A percentile compares a stretch with the other conserved stretches of the same genome.
These are phyloP conservation scores for Herpetomonas samuelpessoai DNA, from an alignment of 208 protist species.

Conservation along the genomic window DNA sequence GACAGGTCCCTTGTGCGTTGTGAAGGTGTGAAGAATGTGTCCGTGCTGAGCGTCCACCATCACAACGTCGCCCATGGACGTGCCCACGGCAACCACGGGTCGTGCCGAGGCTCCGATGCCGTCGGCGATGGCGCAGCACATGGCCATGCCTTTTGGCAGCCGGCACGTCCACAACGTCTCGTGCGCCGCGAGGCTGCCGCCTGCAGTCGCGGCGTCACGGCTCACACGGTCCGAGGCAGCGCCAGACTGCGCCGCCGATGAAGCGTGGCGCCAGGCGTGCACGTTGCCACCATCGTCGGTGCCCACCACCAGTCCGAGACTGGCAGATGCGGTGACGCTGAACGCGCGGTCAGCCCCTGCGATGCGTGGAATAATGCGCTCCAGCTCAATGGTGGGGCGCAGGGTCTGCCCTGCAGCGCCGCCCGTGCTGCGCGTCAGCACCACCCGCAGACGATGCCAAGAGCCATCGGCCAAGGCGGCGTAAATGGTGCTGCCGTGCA, in stretches of 20 bases:
- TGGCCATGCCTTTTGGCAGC: slow-evolving; percentile 68
- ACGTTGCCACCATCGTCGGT: slow-evolving; percentile 83
- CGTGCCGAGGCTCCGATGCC: slow-evolving; percentile 10
- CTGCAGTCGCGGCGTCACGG: slow-evolving; percentile 6
- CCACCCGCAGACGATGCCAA: slow-evolving; percentile 46
- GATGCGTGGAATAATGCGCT: slow-evolving; percentile 70
- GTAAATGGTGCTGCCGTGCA: slow-evolving; percentile 12
- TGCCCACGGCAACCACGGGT: slow-evolving; percentile 72
- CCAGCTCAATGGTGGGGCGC: slow-evolving; percentile 40
- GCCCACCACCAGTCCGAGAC: slow-evolving; percentile 50
- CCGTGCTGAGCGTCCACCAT: slow-evolving; percentile 72
- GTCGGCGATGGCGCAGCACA: slow-evolving; percentile 59
- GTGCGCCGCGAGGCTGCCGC: slow-evolving; percentile 42
- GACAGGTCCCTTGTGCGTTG: slow-evolving; percentile 83
- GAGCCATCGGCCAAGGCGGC: slow-evolving; percentile 41
- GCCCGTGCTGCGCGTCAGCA: not conserved
- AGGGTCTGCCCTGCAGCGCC: slow-evolving; percentile 23
- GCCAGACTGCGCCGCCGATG: slow-evolving; percentile 1
- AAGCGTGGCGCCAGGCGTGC: slow-evolving; percentile 56
- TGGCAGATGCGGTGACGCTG: slow-evolving; percentile 37
- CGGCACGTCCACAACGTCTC: slow-evolving; percentile 69
- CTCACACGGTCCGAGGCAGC: not conserved
- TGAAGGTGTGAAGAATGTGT: slow-evolving; percentile 63
- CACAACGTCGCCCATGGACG: slow-evolving; percentile 80
- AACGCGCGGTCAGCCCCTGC: slow-evolving; percentile 81